A percentile compares a stretch with the other conserved stretches of the same genome.
phyloP scores from a whole-genome alignment of 116 monocot genomes.

The Iris pallida region DNA sequence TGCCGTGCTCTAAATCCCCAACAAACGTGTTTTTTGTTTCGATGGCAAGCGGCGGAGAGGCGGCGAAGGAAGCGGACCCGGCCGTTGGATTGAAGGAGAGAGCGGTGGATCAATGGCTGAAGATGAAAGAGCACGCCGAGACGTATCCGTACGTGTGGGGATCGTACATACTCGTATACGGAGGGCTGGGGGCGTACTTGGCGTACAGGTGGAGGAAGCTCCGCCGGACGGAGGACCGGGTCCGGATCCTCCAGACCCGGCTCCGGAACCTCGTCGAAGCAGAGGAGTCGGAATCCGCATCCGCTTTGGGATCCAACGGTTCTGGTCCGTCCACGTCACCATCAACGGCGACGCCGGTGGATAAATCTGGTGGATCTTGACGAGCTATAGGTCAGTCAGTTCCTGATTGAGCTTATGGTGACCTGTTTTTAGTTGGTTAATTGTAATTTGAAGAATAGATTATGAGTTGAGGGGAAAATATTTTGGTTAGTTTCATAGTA shows the following conservation, averaged over 20 bases:
- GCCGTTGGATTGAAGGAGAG: conserved; percentile 25
- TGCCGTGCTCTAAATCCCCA: too few species aligned
- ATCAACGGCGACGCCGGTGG: background rate
- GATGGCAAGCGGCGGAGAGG: background rate
- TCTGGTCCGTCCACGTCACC: background rate
- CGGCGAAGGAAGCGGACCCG: background rate
- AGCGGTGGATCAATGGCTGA: conserved; percentile 46
- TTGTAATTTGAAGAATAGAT: background rate
- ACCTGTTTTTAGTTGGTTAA: background rate
- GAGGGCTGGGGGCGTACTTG: conserved; percentile 59
- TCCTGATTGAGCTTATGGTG: background rate
- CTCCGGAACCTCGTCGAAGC: conserved; percentile 52
- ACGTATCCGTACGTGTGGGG: conserved; percentile 95
- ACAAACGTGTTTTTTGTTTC: background rate
- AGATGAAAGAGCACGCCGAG: conserved; percentile 78
- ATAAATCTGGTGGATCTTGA: background rate
- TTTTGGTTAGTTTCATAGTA: too few species aligned
- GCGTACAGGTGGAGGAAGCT: conserved; percentile 74
- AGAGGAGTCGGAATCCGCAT: conserved; percentile 31
- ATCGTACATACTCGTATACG: conserved; percentile 87
- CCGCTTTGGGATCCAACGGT: conserved; percentile 4
- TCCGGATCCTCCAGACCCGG: conserved; percentile 61
- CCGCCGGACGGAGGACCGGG: conserved; percentile 77
- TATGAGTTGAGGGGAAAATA: too few species aligned
- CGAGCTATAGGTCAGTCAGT: background rate